Evolutionary conservation across 75 land plant species (phyloP), one percentile per base, ranked within the genome.

Genomic region (Sequoia sempervirens): DNA sequence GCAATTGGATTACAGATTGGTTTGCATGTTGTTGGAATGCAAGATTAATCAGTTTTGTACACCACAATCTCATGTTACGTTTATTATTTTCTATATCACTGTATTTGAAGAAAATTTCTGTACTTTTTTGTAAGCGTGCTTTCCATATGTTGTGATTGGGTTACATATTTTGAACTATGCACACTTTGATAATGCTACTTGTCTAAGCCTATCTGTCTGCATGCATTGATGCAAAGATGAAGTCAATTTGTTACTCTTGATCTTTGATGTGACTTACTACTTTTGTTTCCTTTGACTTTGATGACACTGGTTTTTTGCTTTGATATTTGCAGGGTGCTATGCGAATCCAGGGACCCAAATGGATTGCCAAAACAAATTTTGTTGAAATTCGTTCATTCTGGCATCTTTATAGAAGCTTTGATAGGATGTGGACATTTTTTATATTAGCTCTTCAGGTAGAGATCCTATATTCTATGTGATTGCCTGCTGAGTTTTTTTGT

Each of bases 331-430:
- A 70, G 73, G 15, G 32, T 32, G 36, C 73, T 32, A 58, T 50
- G 32, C 82, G 5, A 41, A 52, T 69, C 11, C 47, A 8, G 38
- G 68, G 38, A 37, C 41, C 13, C 75, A 64, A 41, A 28, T 90
- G 95, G 95, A 45, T 93, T 54, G 94, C 94, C 28, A 96, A 96
- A 84, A 90, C 92, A 83, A 93, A 92, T 87, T 96, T 95, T 92
- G 97, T 95, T 17, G 99, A 96, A 87, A 88, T 90, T n/a, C 95
- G 97, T 82, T 92, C 99, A 23, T 96, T 95, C 85, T 91, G 94
- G 94, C 97, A 95, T 54, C 82, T 95, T 36, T 96, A 93, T 81
- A 93, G 97, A 88, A 96, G 99, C 86, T 96, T 93, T 87, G 93
- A 91, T 84, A 89, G 99, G 84, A 92, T 96, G 97, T 96, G 96